A percentile compares a stretch with the other conserved stretches of the same genome.
phyloP scores from a whole-genome alignment of 805 yeast species.

The Saccharomyces mikatae region DNA sequence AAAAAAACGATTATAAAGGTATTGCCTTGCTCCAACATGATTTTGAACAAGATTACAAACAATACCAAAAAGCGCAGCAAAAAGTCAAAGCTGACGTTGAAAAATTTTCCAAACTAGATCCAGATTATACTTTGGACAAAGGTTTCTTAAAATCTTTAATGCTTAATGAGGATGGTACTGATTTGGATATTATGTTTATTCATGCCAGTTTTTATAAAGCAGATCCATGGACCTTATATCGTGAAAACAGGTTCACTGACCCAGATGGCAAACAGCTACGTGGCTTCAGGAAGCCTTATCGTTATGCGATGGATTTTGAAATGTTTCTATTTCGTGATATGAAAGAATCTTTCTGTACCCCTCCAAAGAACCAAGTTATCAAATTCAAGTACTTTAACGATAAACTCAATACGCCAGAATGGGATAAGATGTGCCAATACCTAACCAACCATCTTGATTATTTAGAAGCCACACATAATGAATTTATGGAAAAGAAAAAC shows the following conservation, averaged over 20 bases:
- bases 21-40: constrained; percentile 42
- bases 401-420: constrained; percentile 6
- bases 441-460: constrained; percentile 11
- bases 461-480: constrained; percentile 8
- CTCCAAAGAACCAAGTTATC: constrained; percentile 4
- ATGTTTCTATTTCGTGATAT: constrained; percentile 15
- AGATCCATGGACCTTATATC: constrained; percentile 26
- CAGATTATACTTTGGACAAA: constrained; percentile 9
- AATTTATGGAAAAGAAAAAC: not conserved
- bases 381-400: constrained; percentile 13
- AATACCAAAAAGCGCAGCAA: constrained; percentile 10
- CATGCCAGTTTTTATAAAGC: constrained; percentile 34
- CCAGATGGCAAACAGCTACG: constrained; percentile 21
- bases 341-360: constrained; percentile 12
- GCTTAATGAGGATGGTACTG: constrained; percentile 7
- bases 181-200: constrained; percentile 27
- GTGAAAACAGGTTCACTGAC: constrained; percentile 11
- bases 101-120: constrained; percentile 8
- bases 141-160: constrained; percentile 10
- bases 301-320: constrained; percentile 23
- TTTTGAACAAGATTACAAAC: constrained; percentile 39
- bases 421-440: constrained; percentile 19
- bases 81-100: constrained; percentile 6
- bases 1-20: constrained; percentile 29
- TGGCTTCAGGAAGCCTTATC: constrained; percentile 11